Evolutionary conservation across 352 stramenopile genomes (phyloP), one percentile per base, ranked within the genome.

Genomic region (Globisporangium parvum): DNA sequence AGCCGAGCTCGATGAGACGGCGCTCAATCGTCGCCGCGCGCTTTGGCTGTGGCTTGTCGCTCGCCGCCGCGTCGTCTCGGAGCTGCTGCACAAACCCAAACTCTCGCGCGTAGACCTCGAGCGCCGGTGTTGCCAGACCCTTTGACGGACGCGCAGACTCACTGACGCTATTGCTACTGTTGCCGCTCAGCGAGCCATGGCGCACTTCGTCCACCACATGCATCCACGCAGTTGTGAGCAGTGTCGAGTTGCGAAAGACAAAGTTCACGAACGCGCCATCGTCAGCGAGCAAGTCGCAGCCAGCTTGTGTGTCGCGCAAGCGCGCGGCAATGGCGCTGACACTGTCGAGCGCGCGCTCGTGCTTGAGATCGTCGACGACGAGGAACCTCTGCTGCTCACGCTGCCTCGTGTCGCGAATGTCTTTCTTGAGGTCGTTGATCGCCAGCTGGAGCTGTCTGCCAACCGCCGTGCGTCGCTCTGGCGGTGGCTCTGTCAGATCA

Each of bases 211-310:
- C 76, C 17, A 88, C 56, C 2, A 80, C 73, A 57, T 84, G 59
- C 0, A 84, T 62, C 78, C 78, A 88, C 12, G 75, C 75, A 0
- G 64, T 51, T 5, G 60, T 62, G 15, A 88, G 55, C 39, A 87
- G 6, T 0, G 58, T 62, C 1, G 73, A 73, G 44, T 88, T 88
- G 11, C 59, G 58, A 33, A 87, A 87, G 18, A 77, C 71, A 45
- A 88, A 88, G 46, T 88, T 58, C 8, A 87, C 78, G 33, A 87
- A 87, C 17, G 71, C 55, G 9, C 61, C 45, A 6, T 80, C 62
- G 28, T 87, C 71, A 1, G 59, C 53, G 3, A 88, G 55, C 23
- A 88, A 52, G 51, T 88, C 72, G 18, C 54, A 41, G 0, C 57
- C 71, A 35, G 53, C 17, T 33, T 51, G 33, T 28, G 59, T 68